Percentiles rank a stretch among this genome's conserved stretches.
Conservation (phyloP, 1,284 basidiomycete genomes). For the Tilletia indica region DNA sequence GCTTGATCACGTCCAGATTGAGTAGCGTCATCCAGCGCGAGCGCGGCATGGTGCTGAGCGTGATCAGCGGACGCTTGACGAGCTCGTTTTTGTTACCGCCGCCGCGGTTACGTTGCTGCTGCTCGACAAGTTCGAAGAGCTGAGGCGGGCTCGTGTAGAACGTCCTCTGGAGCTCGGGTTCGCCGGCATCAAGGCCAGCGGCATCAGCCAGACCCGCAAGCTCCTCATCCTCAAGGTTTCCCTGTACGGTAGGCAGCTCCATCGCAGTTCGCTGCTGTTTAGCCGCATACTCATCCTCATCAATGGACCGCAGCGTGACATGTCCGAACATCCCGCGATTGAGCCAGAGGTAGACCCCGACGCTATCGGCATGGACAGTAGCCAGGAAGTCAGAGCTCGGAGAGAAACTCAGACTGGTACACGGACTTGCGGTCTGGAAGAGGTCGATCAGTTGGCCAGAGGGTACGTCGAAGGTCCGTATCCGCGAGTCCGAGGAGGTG, state of each 20-base stretch:
- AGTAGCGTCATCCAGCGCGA: slow-evolving; percentile 93
- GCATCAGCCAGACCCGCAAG: slow-evolving; percentile 56
- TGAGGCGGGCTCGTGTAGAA: slow-evolving; percentile 56
- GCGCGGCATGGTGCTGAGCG: slow-evolving; percentile 84
- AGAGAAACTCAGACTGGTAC: slow-evolving; percentile 86
- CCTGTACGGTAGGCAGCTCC: slow-evolving; percentile 78
- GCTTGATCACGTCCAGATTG: slow-evolving; percentile 91
- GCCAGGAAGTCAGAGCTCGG: slow-evolving; percentile 95
- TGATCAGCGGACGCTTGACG: slow-evolving; percentile 60
- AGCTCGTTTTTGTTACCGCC: not conserved
- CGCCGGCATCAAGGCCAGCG: slow-evolving; percentile 27
- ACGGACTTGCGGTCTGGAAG: slow-evolving; percentile 83
- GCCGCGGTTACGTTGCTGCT: not conserved
- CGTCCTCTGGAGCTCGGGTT: slow-evolving; percentile 37
- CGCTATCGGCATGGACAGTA: slow-evolving; percentile 86
- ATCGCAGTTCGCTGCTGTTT: slow-evolving; percentile 58
- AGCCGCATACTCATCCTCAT: slow-evolving; percentile 69
- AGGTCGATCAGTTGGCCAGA: slow-evolving; percentile 87
- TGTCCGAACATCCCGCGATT: slow-evolving; percentile 92
- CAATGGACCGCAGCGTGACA: slow-evolving; percentile 74
- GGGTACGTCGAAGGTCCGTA: slow-evolving; percentile 94
- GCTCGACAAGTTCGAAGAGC: slow-evolving; percentile 57
- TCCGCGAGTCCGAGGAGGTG: slow-evolving; percentile 82
- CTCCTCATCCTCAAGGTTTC: slow-evolving; percentile 69
- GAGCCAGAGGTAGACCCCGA: slow-evolving; percentile 93